Base-by-base conservation (phyloP, 371 early-diverging fungal genomes). In the Mortierella sp. region DNA sequence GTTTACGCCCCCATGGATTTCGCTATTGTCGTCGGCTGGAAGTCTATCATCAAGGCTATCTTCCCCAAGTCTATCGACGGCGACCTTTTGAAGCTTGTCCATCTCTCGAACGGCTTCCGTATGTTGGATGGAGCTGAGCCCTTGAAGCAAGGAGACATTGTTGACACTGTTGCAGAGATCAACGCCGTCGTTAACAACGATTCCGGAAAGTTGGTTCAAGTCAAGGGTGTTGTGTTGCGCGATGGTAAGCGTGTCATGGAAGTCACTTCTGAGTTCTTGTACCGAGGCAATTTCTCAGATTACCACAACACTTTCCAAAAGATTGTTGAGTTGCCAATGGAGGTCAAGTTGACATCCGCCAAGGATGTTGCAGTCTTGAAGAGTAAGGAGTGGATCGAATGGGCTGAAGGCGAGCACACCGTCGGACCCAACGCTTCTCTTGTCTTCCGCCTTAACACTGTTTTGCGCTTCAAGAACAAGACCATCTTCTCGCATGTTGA, bases 11-110 rank as follows among this genome's bases (percentile, higher is more conserved):
- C 98, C 50, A 93, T 97, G 92, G 98, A 97, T 87, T 97, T 93
- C 84, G 96, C 96, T 59, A 96, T 97, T 63, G 96, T 96, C 64
- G 95, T 95, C 50, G 97, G 96, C 41, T 98, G 98, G 98, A 91
- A 93, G 83, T 92, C 97, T 32, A 93, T 97, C 70, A 94, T 96
- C 85, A 94, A 95, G 88, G 95, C 97, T 47, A 95, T 97, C 73
- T 92, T 97, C 92, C 96, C 97, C 76, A 95, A 95, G 88, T 92
- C 94, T 48, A 95, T 97, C 74, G 96, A 97, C 83, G 97, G 97
- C 65, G 97, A 98, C 83, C 88, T 98, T 57, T 87, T 97, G 80
- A 91, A 93, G 71, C 88, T 98, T 33, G 97, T 98, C 58, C 98
- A 98, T 84, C 89, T 98, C 69, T 93, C 94, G 78, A 98, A 98